These are phyloP conservation scores for Logfia minima DNA, from an alignment of 129 eudicot genomes.

Conservation along the genomic window DNA sequence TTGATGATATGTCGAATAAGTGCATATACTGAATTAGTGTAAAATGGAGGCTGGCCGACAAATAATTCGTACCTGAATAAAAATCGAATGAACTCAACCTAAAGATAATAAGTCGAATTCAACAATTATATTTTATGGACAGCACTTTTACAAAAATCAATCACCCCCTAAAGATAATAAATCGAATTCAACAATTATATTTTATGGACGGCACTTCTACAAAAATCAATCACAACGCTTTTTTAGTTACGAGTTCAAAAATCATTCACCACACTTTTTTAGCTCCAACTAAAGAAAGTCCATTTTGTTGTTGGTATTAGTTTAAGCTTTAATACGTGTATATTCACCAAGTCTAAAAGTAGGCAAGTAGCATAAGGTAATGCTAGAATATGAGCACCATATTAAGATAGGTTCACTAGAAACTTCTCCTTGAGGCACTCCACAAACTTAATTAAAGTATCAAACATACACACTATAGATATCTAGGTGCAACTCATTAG, in stretches of 20 bases:
- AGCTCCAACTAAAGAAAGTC: not conserved
- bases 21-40: slow-evolving; percentile 95
- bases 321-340: not conserved
- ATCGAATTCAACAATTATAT: too few species aligned
- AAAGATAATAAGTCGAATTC: not conserved
- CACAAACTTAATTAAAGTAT: not conserved
- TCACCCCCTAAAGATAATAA: too few species aligned
- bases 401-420: not conserved
- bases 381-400: not conserved
- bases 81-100: not conserved
- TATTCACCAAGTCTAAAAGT: slow-evolving; percentile 7
- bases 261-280: not conserved
- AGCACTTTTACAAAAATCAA: not conserved
- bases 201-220: too few species aligned
- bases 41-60: slow-evolving; percentile 99
- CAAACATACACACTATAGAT: not conserved
- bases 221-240: not conserved
- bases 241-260: not conserved
- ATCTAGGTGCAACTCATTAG: not conserved
- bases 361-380: too few species aligned
- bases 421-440: not conserved
- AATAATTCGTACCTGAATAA: slow-evolving; percentile 84
- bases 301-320: not conserved
- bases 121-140: not conserved
- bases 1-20: slow-evolving; percentile 90